Conservation (phyloP, 106 monocot genomes). For the Dendrobium nobile region DNA sequence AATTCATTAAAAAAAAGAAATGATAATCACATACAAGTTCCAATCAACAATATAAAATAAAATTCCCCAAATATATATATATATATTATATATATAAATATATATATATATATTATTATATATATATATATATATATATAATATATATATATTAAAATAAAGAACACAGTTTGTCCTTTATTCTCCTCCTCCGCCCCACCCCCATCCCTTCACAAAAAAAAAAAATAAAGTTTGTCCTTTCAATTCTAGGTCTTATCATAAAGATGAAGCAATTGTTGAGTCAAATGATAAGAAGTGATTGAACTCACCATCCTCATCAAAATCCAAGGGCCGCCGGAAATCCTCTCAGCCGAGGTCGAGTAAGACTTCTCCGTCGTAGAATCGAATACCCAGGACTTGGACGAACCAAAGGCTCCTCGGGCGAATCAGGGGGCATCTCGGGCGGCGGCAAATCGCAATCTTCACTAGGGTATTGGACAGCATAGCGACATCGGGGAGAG, state of each 20-base stretch:
- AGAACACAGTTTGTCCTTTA: too few relatives aligned
- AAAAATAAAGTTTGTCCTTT: neutral
- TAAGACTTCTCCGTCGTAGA: neutral
- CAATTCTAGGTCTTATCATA: neutral
- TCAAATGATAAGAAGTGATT: neutral
- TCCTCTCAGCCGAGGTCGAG: neutral
- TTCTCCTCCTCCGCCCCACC: too few relatives aligned
- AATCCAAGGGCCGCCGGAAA: neutral
- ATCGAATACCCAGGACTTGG: constrained; percentile 9
- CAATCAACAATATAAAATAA: too few relatives aligned
- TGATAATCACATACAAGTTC: too few relatives aligned
- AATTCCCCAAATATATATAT: too few relatives aligned
- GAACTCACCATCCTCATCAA: neutral
- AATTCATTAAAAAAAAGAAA: too few relatives aligned
- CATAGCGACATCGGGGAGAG: constrained; percentile 11
- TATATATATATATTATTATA: too few relatives aligned
- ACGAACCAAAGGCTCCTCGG: neutral
- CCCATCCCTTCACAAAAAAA: too few relatives aligned
- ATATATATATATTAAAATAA: too few relatives aligned
- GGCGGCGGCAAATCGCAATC: neutral
- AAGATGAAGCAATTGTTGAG: too few relatives aligned
- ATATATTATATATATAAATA: too few relatives aligned
- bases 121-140: too few relatives aligned
- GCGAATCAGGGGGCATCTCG: neutral
- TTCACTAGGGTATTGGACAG: neutral